Conservation (phyloP, 805 yeast genomes). For the Debaryomyces prosopidis region DNA sequence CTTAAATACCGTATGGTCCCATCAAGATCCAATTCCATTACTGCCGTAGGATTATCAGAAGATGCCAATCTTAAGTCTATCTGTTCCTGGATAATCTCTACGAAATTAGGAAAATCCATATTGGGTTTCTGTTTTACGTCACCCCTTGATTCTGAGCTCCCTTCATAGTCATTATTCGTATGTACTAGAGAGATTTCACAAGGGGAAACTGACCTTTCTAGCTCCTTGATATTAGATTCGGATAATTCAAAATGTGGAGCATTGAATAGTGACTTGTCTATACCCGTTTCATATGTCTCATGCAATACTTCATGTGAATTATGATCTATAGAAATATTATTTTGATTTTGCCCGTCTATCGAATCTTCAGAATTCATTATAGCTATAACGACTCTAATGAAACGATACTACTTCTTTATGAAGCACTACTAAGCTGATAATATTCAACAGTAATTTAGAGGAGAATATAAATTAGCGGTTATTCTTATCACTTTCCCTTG, state of each 20-base stretch:
- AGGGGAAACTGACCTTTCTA: constrained; percentile 37
- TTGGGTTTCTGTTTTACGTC: not conserved
- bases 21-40: constrained; percentile 79
- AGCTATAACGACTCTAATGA: not conserved
- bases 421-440: no score
- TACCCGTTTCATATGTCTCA: not conserved
- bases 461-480: no score
- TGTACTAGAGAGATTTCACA: constrained; percentile 21
- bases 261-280: not conserved
- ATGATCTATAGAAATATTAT: not conserved
- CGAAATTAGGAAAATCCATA: constrained; percentile 8
- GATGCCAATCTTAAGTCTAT: constrained; percentile 63
- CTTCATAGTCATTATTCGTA: not conserved
- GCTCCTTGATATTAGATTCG: constrained; percentile 14
- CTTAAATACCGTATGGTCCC: constrained; percentile 77
- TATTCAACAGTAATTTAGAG: no score
- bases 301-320: not conserved
- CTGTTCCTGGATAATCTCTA: constrained; percentile 38
- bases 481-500: no score
- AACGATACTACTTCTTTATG: no score
- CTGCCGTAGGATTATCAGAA: constrained; percentile 70
- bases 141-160: not conserved
- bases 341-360: not conserved
- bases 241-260: not conserved
- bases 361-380: not conserved